phyloP scores from a whole-genome alignment of 805 yeast genomes.

The Wickerhamomyces alni region DNA sequence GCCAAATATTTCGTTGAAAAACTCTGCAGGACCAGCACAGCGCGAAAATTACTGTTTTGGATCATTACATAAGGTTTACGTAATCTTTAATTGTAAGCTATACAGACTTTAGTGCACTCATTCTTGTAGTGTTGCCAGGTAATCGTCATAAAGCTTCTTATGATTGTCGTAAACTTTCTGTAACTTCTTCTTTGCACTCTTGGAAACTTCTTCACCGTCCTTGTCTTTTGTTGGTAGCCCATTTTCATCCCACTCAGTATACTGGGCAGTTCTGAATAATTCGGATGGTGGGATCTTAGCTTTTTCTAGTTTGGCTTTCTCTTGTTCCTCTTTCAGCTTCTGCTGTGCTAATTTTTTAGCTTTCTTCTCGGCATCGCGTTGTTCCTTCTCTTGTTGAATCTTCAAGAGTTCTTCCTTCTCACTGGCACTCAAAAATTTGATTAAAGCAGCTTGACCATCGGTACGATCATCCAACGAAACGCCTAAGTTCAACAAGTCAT shows the following conservation, averaged over 20 bases:
- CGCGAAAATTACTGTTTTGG: neutral
- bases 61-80: too few species aligned
- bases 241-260: slow-evolving; percentile 72
- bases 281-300: slow-evolving; percentile 66
- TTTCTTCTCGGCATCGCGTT: slow-evolving; percentile 46
- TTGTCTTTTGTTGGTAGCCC: slow-evolving; percentile 78
- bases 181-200: slow-evolving; percentile 81
- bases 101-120: neutral
- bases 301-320: slow-evolving; percentile 54
- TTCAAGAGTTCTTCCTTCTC: slow-evolving; percentile 63
- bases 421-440: slow-evolving; percentile 67
- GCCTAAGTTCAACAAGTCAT: slow-evolving; percentile 67
- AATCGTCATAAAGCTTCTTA: slow-evolving; percentile 74
- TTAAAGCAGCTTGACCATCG: slow-evolving; percentile 69
- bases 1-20: too few species aligned
- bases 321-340: slow-evolving; percentile 54
- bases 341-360: slow-evolving; percentile 54
- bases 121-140: slow-evolving; percentile 16
- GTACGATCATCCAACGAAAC: slow-evolving; percentile 86
- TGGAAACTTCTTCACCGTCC: slow-evolving; percentile 78
- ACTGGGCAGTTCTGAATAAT: slow-evolving; percentile 62
- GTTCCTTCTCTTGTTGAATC: slow-evolving; percentile 51
- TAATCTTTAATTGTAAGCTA: too few species aligned
- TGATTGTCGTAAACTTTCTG: slow-evolving; percentile 74
- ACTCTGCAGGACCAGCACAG: too few species aligned